Conservation (phyloP, 2,329 filamentous ascomycete species). For the Claviceps capensis region DNA sequence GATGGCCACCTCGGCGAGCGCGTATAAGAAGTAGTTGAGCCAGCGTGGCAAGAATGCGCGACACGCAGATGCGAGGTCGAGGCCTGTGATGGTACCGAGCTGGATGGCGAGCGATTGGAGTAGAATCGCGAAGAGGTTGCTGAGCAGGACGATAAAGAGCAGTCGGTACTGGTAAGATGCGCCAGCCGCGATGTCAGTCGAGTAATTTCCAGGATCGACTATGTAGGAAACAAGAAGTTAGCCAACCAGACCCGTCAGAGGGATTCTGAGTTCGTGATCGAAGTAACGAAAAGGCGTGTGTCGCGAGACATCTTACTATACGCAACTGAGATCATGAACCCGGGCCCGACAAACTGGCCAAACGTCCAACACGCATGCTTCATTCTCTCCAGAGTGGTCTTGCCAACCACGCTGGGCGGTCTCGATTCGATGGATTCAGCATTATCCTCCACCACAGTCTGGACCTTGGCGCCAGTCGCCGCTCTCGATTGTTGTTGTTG, state of each 20-base stretch:
- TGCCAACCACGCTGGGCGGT: background rate
- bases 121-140: conserved; percentile 59
- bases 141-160: conserved; percentile 54
- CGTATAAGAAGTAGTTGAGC: conserved; percentile 49
- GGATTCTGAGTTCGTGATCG: background rate
- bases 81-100: conserved; percentile 53
- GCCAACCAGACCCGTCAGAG: background rate
- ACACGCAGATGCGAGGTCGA: conserved; percentile 54
- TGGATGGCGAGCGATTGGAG: conserved; percentile 56
- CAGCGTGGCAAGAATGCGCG: conserved; percentile 51
- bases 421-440: background rate
- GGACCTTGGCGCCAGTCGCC: background rate
- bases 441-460: background rate
- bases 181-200: conserved; percentile 56
- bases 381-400: conserved; percentile 7
- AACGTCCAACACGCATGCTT: conserved; percentile 11
- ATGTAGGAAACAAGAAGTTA: background rate
- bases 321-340: conserved; percentile 49
- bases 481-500: background rate
- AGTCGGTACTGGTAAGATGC: conserved; percentile 51
- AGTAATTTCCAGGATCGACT: conserved; percentile 54
- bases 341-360: conserved; percentile 46
- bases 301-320: conserved; percentile 30
- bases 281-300: background rate
- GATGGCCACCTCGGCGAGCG: conserved; percentile 52